Conservation (phyloP, 169 alveolate species). For the Plasmodium relictum region DNA sequence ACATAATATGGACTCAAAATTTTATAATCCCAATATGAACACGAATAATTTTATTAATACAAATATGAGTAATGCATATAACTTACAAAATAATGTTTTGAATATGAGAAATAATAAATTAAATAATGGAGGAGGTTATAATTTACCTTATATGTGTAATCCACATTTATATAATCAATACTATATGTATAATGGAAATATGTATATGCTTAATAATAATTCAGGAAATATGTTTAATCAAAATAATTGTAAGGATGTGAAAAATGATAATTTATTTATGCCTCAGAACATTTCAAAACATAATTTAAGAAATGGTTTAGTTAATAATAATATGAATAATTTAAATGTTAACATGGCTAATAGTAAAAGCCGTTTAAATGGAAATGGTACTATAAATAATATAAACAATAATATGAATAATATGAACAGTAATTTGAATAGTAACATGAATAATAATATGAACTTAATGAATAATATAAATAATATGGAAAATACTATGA, state of each 20-base stretch:
- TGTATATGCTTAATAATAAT: slow-evolving; percentile 22
- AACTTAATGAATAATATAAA: not conserved
- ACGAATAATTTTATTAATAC: slow-evolving; percentile 17
- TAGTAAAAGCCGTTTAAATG: not conserved
- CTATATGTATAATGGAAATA: slow-evolving; percentile 63
- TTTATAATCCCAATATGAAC: slow-evolving; percentile 45
- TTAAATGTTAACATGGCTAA: not conserved
- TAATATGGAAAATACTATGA: not conserved
- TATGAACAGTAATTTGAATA: not conserved
- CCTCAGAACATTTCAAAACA: not conserved
- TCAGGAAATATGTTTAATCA: not conserved
- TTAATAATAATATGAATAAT: not conserved
- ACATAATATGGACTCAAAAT: slow-evolving; percentile 23
- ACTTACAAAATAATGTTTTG: slow-evolving; percentile 10
- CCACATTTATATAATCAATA: slow-evolving; percentile 48
- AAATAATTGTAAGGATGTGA: slow-evolving; percentile 1
- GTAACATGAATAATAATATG: not conserved
- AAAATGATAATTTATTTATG: slow-evolving; percentile 1
- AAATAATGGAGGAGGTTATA: slow-evolving; percentile 3
- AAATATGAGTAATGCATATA: not conserved
- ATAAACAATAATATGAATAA: not conserved
- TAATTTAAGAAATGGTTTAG: not conserved
- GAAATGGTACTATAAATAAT: not conserved
- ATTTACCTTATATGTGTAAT: slow-evolving; percentile 50
- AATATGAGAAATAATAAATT: slow-evolving; percentile 16